These are phyloP conservation scores for Phytophthora sansomeana DNA, from an alignment of 352 stramenopile genomes.

Conservation along the genomic window DNA sequence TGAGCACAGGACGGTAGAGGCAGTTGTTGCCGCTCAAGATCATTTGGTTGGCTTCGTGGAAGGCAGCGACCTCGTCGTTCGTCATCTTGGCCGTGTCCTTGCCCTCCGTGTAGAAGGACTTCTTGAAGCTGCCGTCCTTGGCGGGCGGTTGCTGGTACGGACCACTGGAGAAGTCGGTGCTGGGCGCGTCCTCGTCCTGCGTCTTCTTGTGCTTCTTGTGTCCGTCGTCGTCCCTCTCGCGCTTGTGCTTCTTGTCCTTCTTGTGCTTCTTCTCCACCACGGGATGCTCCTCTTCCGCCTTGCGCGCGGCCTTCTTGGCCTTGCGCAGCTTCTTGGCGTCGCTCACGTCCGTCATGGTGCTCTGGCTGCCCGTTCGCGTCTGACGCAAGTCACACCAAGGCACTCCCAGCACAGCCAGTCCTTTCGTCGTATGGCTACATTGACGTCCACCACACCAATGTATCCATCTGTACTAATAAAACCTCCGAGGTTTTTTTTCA, in stretches of 20 bases:
- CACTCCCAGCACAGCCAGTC: slow-evolving; percentile 36
- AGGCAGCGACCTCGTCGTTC: slow-evolving; percentile 82
- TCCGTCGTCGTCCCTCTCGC: slow-evolving; percentile 48
- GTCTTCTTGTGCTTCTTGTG: slow-evolving; percentile 66
- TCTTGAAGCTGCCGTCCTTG: slow-evolving; percentile 79
- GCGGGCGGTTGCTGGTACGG: slow-evolving; percentile 78
- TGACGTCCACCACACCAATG: not conserved
- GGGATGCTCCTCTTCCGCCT: slow-evolving; percentile 32
- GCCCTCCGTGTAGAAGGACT: slow-evolving; percentile 88
- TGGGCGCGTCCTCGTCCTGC: slow-evolving; percentile 18
- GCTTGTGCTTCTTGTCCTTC: slow-evolving; percentile 40
- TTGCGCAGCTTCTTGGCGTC: slow-evolving; percentile 56
- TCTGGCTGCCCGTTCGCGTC: slow-evolving; percentile 23
- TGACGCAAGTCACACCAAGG: slow-evolving; percentile 24
- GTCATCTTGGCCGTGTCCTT: slow-evolving; percentile 75
- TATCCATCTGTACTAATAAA: not conserved
- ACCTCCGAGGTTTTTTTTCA: not conserved
- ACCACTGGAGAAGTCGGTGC: slow-evolving; percentile 69
- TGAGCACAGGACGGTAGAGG: slow-evolving; percentile 87
- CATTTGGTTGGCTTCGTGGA: slow-evolving; percentile 89
- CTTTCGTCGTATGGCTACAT: slow-evolving; percentile 25
- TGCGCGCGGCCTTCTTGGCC: slow-evolving; percentile 50
- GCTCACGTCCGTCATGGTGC: slow-evolving; percentile 41
- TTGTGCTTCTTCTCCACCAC: slow-evolving; percentile 36
- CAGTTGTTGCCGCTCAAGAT: slow-evolving; percentile 87